These are phyloP conservation scores for Vitellaria paradoxa DNA, from an alignment of 179 eudicot species.

Conservation along the genomic window DNA sequence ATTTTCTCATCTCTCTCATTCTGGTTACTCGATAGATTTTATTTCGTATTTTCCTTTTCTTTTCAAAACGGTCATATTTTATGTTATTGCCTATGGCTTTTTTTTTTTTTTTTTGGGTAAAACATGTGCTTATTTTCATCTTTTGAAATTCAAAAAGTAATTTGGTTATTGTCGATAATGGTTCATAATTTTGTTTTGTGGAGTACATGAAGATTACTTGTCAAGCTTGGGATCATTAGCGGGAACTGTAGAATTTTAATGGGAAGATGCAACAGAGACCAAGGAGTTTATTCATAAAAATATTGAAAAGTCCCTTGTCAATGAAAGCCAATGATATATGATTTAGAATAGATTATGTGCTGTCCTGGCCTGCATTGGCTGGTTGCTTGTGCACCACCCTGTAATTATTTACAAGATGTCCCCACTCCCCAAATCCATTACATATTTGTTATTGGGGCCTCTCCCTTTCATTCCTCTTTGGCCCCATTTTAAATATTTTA, in stretches of 20 bases:
- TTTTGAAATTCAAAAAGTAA: neutral
- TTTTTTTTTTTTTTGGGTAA: neutral
- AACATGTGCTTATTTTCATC: neutral
- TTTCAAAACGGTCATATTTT: neutral
- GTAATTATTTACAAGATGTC: no score
- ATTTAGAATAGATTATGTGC: no score
- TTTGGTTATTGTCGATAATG: neutral
- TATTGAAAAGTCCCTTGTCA: neutral
- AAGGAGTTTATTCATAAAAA: neutral
- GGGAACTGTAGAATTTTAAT: neutral
- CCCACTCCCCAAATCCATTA: neutral
- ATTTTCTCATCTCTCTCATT: neutral
- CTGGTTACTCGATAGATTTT: neutral
- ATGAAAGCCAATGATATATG: neutral
- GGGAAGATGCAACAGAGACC: neutral
- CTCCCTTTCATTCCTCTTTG: neutral
- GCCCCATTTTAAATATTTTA: neutral
- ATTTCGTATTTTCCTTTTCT: neutral
- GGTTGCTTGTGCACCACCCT: no score
- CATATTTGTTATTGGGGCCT: neutral
- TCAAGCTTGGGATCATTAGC: neutral
- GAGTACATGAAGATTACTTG: neutral
- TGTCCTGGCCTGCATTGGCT: no score
- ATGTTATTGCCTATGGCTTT: neutral
- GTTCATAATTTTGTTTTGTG: neutral